Base-by-base conservation (phyloP, 352 stramenopile species). In the Albugo candida region DNA sequence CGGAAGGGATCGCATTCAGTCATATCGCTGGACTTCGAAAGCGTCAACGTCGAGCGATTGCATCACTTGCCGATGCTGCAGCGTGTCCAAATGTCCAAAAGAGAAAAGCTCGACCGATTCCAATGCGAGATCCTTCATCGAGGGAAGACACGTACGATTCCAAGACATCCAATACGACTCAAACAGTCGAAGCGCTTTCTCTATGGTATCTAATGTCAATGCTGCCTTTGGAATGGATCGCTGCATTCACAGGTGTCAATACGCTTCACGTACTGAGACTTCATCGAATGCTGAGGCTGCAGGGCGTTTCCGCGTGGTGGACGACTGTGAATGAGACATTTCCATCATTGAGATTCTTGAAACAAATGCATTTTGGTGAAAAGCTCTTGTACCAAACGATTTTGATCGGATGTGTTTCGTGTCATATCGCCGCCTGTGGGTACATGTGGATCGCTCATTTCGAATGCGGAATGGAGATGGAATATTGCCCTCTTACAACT, bases 361-460 rank as follows among this genome's bases (percentile, higher is more conserved):
- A 24, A 8, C 20, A 8, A 8, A 19, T 24, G 38, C 38, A 43
- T 19, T 24, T 8, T 43, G 38, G 38, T 8, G 20, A 24, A 8
- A 19, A 19, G 20, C 20, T 43, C 20, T 19, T 43, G 38, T 24
- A 24, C 20, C 55, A 55, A 10, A 73, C 69, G 0, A 54, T 81
- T 34, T 24, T 62, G 13, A 36, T 60, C 1, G 70, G 74, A 5
- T 45, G 84, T 17, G 61, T 51, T 1, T 47, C 65, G 38, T 69
- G 65, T n/a, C 71, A 84, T 38, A 73, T 58, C 58, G 60, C 75
- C 17, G 72, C 70, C 6, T 83, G 71, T 42, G 58, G 52, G 0
- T 84, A 84, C 55, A 72, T 87, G 67, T 24, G 61, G 2, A 51
- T 84, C 8, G 71, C 75, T 0, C 69, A 87, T 43, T 41, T 81